Base-by-base conservation (phyloP, 108 stramenopile species). In the Skeletonema potamos region DNA sequence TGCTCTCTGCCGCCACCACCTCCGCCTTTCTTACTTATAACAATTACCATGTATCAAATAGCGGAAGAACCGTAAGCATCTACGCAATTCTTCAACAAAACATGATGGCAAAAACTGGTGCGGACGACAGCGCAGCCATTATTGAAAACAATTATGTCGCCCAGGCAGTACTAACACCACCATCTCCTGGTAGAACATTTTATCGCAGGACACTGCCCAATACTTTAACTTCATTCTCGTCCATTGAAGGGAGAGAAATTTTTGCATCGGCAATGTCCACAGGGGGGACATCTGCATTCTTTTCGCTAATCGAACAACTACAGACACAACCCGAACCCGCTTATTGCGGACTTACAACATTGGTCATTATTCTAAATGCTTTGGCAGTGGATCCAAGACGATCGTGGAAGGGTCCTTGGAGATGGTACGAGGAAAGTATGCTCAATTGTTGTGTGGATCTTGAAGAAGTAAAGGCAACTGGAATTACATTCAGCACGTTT, bases 361-460 rank as follows among this genome's bases (percentile, higher is more conserved):
- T 99, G 24, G 89, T 93, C 1, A 92, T 99, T 74, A 84, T 91
- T 11, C 76, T 99, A 33, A 99, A 99, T 84, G 96, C 98, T 15
- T 76, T 99, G 13, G 70, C 85, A 3, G 85, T 98, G 1, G 99
- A 99, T 71, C 97, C 97, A 2, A 68, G 92, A 18, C 72, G 87
- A 55, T 68, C 70, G 1, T 99, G 97, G 97, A 98, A 98, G 75
- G 97, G 94, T 8, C 87, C 89, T 2, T 99, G 99, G 99, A 66
- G 99, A 55, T 97, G 90, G 92, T 97, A 95, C 71, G 83, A 93
- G 55, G 98, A 99, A 77, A 73, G 70, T 41, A 87, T 98, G 84
- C 77, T 95, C 18, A 95, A 95, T 68, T 95, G 94, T 60, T 95
- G 94, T 58, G 43, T 91, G 1, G 90, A 89, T 68, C 64, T 92